These are phyloP conservation scores for Backusella westeae DNA, from an alignment of 192 early-diverging fungal species.

Conservation along the genomic window DNA sequence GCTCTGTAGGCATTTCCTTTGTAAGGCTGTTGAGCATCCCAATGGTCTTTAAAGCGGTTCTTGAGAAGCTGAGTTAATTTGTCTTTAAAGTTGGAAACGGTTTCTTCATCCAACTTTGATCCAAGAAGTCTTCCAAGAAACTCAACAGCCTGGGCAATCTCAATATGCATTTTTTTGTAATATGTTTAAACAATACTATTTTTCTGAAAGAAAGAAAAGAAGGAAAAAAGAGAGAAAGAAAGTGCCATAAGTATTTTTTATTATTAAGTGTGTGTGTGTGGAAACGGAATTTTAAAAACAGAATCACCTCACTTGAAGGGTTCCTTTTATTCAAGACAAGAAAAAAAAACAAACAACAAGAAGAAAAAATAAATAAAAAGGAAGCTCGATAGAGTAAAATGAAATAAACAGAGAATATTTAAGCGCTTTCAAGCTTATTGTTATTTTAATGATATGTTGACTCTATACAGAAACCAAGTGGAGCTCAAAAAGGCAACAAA, in stretches of 20 bases:
- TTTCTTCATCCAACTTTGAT: slow-evolving; percentile 29
- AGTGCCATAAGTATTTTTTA: neutral
- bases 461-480: neutral
- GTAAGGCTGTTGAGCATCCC: slow-evolving; percentile 65
- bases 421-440: no score
- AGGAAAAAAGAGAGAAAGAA: neutral
- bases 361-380: neutral
- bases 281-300: neutral
- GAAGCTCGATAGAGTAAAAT: neutral
- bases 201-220: neutral
- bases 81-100: slow-evolving; percentile 41
- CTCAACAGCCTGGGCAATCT: slow-evolving; percentile 41
- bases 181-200: neutral
- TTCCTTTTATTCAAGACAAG: neutral
- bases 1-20: slow-evolving; percentile 77
- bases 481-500: slow-evolving; percentile 6
- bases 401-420: no score
- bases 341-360: neutral
- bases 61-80: slow-evolving; percentile 52
- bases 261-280: no score
- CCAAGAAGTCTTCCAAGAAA: slow-evolving; percentile 35
- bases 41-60: slow-evolving; percentile 65
- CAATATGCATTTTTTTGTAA: slow-evolving; percentile 28
- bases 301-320: neutral
- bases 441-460: no score